Conservation (phyloP, 805 yeast genomes). For the Candida manassasensis region DNA sequence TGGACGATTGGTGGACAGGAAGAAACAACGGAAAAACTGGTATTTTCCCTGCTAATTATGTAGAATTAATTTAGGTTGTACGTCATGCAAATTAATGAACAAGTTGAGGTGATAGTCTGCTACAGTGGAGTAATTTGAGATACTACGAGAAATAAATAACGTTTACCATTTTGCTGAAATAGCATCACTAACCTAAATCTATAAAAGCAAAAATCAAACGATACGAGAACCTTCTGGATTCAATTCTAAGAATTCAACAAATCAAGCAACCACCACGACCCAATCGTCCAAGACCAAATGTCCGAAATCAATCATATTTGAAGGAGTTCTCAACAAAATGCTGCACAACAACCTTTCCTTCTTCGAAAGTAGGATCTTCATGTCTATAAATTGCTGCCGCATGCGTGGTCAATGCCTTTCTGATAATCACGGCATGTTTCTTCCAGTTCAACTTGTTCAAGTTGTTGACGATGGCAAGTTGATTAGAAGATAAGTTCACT, state of each 20-base stretch:
- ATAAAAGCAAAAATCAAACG: no score
- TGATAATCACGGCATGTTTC: slow-evolving; percentile 67
- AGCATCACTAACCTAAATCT: no score
- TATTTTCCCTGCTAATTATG: slow-evolving; percentile 96
- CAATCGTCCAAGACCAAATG: no score
- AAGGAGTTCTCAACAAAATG: slow-evolving; percentile 53
- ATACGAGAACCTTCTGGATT: no score
- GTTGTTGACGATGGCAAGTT: slow-evolving; percentile 46
- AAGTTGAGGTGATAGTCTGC: background rate
- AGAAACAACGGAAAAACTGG: slow-evolving; percentile 79
- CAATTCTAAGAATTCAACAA: no score
- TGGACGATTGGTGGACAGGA: slow-evolving; percentile 99
- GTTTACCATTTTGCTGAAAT: no score
- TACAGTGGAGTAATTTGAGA: background rate
- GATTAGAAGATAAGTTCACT: slow-evolving; percentile 31
- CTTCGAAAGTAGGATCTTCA: slow-evolving; percentile 48
- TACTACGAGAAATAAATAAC: no score
- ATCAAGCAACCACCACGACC: no score
- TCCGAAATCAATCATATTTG: slow-evolving; percentile 4
- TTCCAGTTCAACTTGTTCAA: slow-evolving; percentile 63
- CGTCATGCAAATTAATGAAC: background rate
- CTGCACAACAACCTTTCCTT: slow-evolving; percentile 62
- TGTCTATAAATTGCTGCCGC: slow-evolving; percentile 75
- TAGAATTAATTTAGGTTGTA: slow-evolving; percentile 55
- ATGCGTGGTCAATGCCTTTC: slow-evolving; percentile 64